These are phyloP conservation scores for Osmanthus fragrans DNA, from an alignment of 257 asterid species.

Conservation along the genomic window DNA sequence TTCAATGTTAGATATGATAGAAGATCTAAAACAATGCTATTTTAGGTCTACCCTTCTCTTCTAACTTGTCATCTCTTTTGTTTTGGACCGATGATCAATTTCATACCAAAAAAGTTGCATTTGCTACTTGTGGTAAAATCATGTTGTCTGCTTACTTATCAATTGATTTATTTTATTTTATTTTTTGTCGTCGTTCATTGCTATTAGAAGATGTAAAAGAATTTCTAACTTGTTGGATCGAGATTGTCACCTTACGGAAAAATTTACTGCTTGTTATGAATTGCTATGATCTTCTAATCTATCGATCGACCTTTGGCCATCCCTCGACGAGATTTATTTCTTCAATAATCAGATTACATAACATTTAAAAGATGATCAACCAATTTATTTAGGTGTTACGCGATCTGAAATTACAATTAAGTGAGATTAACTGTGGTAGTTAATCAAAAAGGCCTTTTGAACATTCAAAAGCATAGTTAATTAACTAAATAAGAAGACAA, in stretches of 20 bases:
- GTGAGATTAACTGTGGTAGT: neutral
- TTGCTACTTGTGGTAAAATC: neutral
- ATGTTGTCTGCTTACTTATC: too few relatives aligned
- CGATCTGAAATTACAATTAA: neutral
- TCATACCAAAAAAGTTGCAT: neutral
- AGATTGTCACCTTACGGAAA: too few relatives aligned
- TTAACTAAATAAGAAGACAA: slow-evolving; percentile 20
- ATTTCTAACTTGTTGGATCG: too few relatives aligned
- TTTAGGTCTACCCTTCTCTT: too few relatives aligned
- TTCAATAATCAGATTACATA: neutral
- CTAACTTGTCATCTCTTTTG: too few relatives aligned
- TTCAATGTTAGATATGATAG: too few relatives aligned
- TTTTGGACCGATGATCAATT: neutral
- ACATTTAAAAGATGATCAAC: neutral
- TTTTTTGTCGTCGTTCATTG: too few relatives aligned
- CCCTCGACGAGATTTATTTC: neutral
- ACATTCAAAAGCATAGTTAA: slow-evolving; percentile 11
- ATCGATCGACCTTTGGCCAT: neutral
- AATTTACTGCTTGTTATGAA: neutral
- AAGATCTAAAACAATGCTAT: too few relatives aligned
- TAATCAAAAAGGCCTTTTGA: neutral
- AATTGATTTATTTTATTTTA: too few relatives aligned
- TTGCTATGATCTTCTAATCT: neutral
- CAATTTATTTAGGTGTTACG: neutral
- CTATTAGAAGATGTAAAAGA: too few relatives aligned